Evolutionary conservation across 345 rosid species (phyloP), one percentile per base, ranked within the genome.

Genomic region (Psidium friedrichsthalianum): DNA sequence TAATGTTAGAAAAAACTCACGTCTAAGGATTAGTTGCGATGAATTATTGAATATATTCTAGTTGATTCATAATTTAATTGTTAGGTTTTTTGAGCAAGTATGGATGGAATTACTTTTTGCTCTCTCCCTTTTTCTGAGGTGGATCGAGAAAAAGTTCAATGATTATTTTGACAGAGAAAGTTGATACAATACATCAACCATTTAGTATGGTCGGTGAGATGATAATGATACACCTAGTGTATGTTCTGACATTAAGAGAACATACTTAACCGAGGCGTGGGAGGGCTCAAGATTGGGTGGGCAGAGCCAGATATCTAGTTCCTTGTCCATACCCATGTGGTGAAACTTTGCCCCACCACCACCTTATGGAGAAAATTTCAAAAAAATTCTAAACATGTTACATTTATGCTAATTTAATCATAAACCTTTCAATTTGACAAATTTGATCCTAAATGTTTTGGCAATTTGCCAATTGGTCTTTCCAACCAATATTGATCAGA

Each of bases 221-320:
- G 49, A 47, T 44, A 44, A 47, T 47, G 1, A 56, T 56, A 56
- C 27, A 4, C 13, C 24, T 0, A 2, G 0, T 24, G 0, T 56
- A 56, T 56, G 49, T 47, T 47, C 49, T 22, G 24, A 56, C 27
- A 12, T 56, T 8, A 56, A 56, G 27, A 56, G 59, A 56, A n/a
- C 59, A 22, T 24, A 24, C 59, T 56, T 12, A 22, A 56, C 13
- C 0, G 0, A 57, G 15, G 6, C 29, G 25, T 11, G 15, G 1
- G 3, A 11, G 3, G 29, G 14, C 25, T 24, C 29, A 2, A 25
- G 0, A 57, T 24, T 57, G 27, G 29, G 3, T 57, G 61, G 15
- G 29, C 0, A 11, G 0, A 11, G 61, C 5, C 0, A 1, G 0
- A 25, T 2, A 11, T 6, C 49, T 8, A 47, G 8, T 47, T 47